phyloP scores from a whole-genome alignment of 352 stramenopile species.

The Pythium grandisporangium region DNA sequence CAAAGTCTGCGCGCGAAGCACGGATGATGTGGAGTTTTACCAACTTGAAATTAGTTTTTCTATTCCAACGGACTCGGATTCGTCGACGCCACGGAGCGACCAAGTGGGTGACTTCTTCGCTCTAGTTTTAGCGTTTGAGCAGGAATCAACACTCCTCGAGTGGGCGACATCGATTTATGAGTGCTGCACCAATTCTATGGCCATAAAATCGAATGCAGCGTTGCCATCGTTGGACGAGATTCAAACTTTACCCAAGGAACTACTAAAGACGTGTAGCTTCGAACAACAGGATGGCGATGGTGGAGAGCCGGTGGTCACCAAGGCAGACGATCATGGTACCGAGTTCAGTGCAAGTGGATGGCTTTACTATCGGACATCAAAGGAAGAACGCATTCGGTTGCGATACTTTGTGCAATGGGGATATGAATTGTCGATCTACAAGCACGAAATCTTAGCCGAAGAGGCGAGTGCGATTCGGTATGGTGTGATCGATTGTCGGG shows the following conservation, averaged over 20 bases:
- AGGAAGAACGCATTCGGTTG: constrained; percentile 69
- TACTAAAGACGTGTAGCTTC: constrained; percentile 80
- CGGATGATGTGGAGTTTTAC: constrained; percentile 69
- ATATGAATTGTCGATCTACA: constrained; percentile 86
- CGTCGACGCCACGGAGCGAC: constrained; percentile 22
- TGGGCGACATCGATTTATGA: constrained; percentile 79
- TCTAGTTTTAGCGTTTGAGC: constrained; percentile 72
- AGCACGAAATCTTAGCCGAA: constrained; percentile 77
- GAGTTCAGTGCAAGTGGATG: constrained; percentile 72
- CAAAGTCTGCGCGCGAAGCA: constrained; percentile 60
- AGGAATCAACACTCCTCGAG: constrained; percentile 51
- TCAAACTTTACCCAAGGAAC: constrained; percentile 70
- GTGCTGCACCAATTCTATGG: constrained; percentile 85
- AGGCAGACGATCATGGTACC: too few relatives aligned
- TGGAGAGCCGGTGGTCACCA: too few relatives aligned
- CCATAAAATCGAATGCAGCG: constrained; percentile 53
- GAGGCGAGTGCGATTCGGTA: constrained; percentile 76
- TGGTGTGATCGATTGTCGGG: constrained; percentile 79
- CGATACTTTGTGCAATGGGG: constrained; percentile 86
- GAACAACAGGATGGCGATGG: constrained; percentile 4
- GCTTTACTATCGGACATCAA: constrained; percentile 81
- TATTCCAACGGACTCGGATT: constrained; percentile 35
- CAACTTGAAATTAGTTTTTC: constrained; percentile 81
- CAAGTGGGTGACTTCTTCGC: constrained; percentile 76
- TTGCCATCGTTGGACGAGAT: constrained; percentile 60